Percentiles rank a stretch among this genome's conserved stretches.
These are phyloP conservation scores for Royoungia palumana DNA, from an alignment of 768 basidiomycete genomes.

Conservation along the genomic window DNA sequence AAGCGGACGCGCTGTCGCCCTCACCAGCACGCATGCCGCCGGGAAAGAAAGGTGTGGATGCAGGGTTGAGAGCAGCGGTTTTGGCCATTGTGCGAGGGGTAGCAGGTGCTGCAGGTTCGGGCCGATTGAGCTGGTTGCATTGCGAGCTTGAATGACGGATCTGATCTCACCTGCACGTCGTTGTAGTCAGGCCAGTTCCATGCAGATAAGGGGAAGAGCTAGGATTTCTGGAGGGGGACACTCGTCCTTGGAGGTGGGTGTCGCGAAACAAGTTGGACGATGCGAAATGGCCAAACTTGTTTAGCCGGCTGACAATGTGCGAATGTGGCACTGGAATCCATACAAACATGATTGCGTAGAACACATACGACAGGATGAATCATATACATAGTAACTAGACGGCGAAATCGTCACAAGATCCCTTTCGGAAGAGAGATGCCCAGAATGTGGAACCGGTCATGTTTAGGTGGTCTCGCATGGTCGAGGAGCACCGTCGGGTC, in stretches of 20 bases:
- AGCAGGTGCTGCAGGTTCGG: not conserved
- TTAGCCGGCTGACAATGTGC: conserved; percentile 25
- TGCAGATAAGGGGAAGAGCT: conserved; percentile 15
- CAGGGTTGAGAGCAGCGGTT: conserved; percentile 74
- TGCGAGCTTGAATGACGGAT: not conserved
- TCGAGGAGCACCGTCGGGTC: conserved; percentile 29
- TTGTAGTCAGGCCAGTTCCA: conserved; percentile 26
- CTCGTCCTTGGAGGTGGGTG: conserved; percentile 8
- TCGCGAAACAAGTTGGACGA: too few species aligned
- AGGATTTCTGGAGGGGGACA: not conserved
- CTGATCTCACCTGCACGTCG: conserved; percentile 23
- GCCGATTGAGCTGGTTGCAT: conserved; percentile 4
- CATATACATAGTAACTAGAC: conserved; percentile 2
- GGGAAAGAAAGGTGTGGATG: conserved; percentile 84
- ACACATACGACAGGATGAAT: not conserved
- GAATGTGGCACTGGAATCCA: conserved; percentile 1
- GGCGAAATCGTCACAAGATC: conserved; percentile 17
- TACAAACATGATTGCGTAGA: not conserved
- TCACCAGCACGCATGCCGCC: conserved; percentile 53
- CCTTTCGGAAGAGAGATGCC: conserved; percentile 16
- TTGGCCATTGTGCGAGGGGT: conserved; percentile 54
- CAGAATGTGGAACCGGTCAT: conserved; percentile 6
- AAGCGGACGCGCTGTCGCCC: conserved; percentile 38
- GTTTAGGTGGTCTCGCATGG: not conserved
- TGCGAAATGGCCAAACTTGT: conserved; percentile 6